Conservation (phyloP, 2,329 filamentous ascomycete species). For the Pseudocercospora fuligena region DNA sequence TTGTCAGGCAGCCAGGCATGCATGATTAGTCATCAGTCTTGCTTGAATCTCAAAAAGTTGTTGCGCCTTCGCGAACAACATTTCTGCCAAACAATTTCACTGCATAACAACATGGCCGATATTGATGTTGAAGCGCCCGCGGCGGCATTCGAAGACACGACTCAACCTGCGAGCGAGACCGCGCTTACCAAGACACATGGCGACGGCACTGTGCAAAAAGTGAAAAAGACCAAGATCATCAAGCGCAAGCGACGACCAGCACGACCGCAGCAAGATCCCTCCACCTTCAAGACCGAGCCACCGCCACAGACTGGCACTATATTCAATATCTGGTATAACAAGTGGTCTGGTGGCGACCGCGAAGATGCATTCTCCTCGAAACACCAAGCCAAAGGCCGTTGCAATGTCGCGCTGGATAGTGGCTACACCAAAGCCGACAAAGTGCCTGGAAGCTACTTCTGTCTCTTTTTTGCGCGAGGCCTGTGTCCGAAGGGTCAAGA, state of each 20-base stretch:
- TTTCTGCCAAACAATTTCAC: background rate
- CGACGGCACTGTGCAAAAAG: conserved; percentile 49
- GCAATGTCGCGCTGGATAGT: conserved; percentile 75
- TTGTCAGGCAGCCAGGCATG: background rate
- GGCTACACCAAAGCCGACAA: conserved; percentile 58
- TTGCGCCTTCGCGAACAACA: background rate
- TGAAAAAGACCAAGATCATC: conserved; percentile 88
- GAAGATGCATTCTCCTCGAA: conserved; percentile 90
- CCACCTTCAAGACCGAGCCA: conserved; percentile 79
- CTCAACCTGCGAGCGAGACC: conserved; percentile 26
- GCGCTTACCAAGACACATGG: conserved; percentile 31
- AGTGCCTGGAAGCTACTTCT: conserved; percentile 76
- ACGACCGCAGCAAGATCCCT: conserved; percentile 85
- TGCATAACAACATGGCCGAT: background rate
- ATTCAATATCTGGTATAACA: conserved; percentile 99
- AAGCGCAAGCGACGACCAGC: conserved; percentile 89
- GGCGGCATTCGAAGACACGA: conserved; percentile 31
- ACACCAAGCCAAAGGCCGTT: conserved; percentile 79
- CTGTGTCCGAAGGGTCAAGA: conserved; percentile 84
- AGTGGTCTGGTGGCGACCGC: conserved; percentile 93
- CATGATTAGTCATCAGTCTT: background rate
- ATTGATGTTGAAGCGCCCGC: conserved; percentile 2
- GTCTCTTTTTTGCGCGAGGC: conserved; percentile 86
- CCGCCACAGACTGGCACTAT: conserved; percentile 92
- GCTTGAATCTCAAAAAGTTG: background rate